Conservation (phyloP, 2,329 filamentous ascomycete species). For the Ceratocystis huliohia region DNA sequence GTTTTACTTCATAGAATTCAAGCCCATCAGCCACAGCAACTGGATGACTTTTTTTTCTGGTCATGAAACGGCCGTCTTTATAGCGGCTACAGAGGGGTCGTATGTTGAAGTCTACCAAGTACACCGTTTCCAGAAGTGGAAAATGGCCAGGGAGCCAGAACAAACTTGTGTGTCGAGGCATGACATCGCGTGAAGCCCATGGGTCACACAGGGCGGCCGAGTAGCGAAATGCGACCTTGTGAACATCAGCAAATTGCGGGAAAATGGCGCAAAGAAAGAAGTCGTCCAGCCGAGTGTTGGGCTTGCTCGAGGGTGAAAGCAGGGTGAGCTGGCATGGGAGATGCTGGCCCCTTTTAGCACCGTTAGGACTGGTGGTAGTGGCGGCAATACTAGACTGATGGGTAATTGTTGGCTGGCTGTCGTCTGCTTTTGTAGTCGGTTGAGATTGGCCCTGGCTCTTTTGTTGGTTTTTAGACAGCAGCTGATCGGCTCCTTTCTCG, state of each 20-base stretch:
- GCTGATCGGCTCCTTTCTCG: neutral
- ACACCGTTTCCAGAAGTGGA: neutral
- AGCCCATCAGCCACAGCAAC: slow-evolving; percentile 5
- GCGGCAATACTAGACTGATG: neutral
- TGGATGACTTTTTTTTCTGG: neutral
- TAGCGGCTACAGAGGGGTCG: neutral
- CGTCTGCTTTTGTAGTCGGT: neutral
- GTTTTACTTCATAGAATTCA: slow-evolving; percentile 7
- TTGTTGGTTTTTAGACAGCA: neutral
- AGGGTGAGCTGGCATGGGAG: neutral
- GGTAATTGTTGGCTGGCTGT: neutral
- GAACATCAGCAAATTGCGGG: neutral
- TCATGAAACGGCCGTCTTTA: neutral
- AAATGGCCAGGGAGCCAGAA: slow-evolving; percentile 2
- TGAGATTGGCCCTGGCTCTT: neutral
- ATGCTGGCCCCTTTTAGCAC: neutral
- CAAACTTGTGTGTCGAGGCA: slow-evolving; percentile 5
- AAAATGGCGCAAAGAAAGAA: slow-evolving; percentile 1
- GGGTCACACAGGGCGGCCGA: neutral
- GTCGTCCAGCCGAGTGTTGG: neutral
- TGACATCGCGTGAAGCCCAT: slow-evolving; percentile 8
- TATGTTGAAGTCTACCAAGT: neutral
- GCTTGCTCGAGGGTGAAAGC: neutral
- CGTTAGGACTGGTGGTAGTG: neutral
- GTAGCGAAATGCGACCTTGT: neutral